These are phyloP conservation scores for Myxozyma neotropica DNA, from an alignment of 805 yeast genomes.

Conservation along the genomic window DNA sequence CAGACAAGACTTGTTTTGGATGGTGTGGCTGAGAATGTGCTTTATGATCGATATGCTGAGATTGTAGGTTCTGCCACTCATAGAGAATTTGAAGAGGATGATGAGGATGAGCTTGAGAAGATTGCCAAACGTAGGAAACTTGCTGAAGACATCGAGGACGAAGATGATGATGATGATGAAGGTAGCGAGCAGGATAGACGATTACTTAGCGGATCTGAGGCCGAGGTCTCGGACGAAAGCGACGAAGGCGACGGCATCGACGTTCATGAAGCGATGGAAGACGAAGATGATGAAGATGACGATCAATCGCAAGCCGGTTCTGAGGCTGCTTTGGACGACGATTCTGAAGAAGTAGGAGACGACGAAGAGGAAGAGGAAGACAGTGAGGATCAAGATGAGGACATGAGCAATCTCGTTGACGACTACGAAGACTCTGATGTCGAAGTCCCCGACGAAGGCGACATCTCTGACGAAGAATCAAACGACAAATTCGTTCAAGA, in stretches of 20 bases:
- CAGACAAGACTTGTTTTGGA: conserved; percentile 86
- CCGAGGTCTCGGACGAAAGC: conserved; percentile 22
- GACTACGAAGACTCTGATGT: conserved; percentile 41
- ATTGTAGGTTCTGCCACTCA: conserved; percentile 48
- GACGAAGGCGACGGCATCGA: conserved; percentile 28
- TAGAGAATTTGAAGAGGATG: conserved; percentile 32
- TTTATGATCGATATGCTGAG: conserved; percentile 57
- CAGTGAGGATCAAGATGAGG: conserved; percentile 38
- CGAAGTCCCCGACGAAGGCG: conserved; percentile 37
- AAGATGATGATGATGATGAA: conserved; percentile 14
- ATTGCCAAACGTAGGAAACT: conserved; percentile 27
- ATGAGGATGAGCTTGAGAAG: conserved; percentile 33
- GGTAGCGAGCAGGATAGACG: not conserved
- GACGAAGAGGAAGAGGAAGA: conserved; percentile 35
- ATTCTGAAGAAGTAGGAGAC: conserved; percentile 27
- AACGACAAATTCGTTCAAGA: conserved; percentile 46
- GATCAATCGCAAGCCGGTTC: conserved; percentile 36
- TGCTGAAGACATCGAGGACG: conserved; percentile 35
- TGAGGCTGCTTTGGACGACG: conserved; percentile 28
- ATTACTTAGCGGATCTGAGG: conserved; percentile 6
- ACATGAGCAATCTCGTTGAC: conserved; percentile 45
- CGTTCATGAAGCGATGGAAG: conserved; percentile 24
- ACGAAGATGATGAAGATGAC: conserved; percentile 29
- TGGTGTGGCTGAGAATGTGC: conserved; percentile 65
- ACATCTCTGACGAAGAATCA: conserved; percentile 38